These are phyloP conservation scores for Daldinia concentrica DNA, from an alignment of 495 filamentous ascomycete genomes.

Conservation along the genomic window DNA sequence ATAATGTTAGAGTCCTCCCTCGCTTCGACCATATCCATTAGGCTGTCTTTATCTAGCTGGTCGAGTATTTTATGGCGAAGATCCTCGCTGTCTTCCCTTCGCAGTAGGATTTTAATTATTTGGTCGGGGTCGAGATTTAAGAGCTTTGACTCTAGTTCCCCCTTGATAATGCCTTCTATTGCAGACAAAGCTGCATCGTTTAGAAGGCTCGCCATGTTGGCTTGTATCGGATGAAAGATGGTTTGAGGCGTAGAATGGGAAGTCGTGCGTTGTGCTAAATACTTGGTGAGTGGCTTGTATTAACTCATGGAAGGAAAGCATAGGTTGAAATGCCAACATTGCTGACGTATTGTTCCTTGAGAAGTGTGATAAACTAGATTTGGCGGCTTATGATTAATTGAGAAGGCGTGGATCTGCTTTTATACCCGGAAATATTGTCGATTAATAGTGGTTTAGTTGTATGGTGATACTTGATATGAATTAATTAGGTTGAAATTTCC, in stretches of 20 bases:
- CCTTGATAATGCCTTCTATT: constrained; percentile 1
- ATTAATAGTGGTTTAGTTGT: not conserved
- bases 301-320: not conserved
- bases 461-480: not conserved
- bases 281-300: not conserved
- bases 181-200: not conserved
- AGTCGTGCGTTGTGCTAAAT: not conserved
- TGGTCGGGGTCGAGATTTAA: not conserved
- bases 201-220: not conserved
- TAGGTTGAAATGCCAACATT: not conserved
- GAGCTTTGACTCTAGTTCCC: not conserved
- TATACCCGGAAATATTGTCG: not conserved
- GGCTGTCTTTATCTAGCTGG: not conserved
- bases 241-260: not conserved
- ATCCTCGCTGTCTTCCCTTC: not conserved
- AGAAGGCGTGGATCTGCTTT: not conserved
- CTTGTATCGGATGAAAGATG: not conserved
- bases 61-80: constrained; percentile 3
- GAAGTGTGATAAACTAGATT: not conserved
- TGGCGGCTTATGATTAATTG: not conserved
- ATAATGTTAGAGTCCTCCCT: constrained; percentile 2
- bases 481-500: not conserved
- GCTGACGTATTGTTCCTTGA: not conserved
- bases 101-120: not conserved
- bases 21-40: not conserved